Base-by-base conservation (phyloP, 805 yeast genomes). In the Komagataella kurtzmanii region DNA sequence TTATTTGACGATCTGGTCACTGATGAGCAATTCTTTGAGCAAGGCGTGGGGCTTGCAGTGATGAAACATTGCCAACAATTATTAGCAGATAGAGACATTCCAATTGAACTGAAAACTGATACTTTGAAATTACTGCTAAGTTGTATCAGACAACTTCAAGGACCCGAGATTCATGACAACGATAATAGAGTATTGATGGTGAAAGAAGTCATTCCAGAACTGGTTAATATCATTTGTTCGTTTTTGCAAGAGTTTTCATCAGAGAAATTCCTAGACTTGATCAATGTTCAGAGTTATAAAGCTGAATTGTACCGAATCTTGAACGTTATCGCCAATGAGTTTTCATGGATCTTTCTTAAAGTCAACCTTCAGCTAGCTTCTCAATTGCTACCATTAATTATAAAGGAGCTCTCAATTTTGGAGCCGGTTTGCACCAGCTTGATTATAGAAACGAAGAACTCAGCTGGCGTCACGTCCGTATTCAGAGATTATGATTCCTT, bases 1-100 rank as follows among this genome's bases (percentile, higher is more conserved):
- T 71, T 93, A 21, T 83, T 89, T 55, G 93, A 86, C 59, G 97
- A 93, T 60, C 73, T 89, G 50, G 79, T 93, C 30, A 77, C 91
- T 2, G 96, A 88, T 53, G 88, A 83, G 43, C 91, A 87, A 64
- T 91, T 90, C 62, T 86, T 89, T 71, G 83, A 79, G 51, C 83
- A 79, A 8, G 86, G 85, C 1, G 73, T 83, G 46, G 91, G 90
- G 2, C 55, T 63, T 17, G 71, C 72, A 46, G 72, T 86, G 0
- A 68, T 81, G 45, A 64, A 70, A 36, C 76, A 80, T 44, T 73
- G 85, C 51, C 65, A 73, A 45, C 61, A 62, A 46, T 59, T 81
- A 24, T 60, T 80, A 30, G 50, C 59, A 21, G 62, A 61, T 21
- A 53, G 63, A 0, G 55, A 62, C 7, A 52, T 68, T 10, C 54